Conservation (phyloP, 1,284 basidiomycete species). For the Testicularia cyperi region DNA sequence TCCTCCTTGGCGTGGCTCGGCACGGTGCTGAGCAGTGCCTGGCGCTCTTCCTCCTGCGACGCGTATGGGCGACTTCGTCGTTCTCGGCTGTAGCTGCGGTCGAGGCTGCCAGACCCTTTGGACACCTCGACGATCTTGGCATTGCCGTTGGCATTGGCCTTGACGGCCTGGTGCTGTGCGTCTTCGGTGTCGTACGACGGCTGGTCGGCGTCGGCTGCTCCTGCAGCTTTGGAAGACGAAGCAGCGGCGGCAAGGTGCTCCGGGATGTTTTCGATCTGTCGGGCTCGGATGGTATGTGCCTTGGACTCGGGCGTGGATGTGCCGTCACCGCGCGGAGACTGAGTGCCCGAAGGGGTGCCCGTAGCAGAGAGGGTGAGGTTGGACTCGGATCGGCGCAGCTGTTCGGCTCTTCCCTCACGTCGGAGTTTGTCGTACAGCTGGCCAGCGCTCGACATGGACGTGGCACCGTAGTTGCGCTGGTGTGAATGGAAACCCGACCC, state of each 20-base stretch:
- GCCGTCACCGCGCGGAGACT: constrained; percentile 9
- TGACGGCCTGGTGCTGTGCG: too few relatives aligned
- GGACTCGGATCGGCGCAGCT: constrained; percentile 33
- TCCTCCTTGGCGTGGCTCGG: constrained; percentile 51
- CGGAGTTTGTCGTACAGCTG: constrained; percentile 40
- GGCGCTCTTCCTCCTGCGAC: constrained; percentile 46
- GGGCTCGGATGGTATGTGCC: constrained; percentile 22
- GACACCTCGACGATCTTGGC: neutral
- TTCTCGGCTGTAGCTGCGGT: constrained; percentile 17
- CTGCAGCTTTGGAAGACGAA: neutral
- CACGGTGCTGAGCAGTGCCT: constrained; percentile 50
- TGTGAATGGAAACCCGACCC: neutral
- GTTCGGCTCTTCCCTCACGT: constrained; percentile 27
- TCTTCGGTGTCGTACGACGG: constrained; percentile 2
- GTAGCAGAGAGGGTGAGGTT: constrained; percentile 23
- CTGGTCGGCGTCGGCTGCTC: constrained; percentile 5
- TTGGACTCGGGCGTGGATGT: constrained; percentile 10
- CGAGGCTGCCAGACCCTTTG: constrained; percentile 6
- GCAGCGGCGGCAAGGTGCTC: constrained; percentile 3
- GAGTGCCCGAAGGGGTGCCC: constrained; percentile 11
- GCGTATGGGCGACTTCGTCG: constrained; percentile 16
- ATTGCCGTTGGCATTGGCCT: too few relatives aligned
- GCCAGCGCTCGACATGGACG: constrained; percentile 15
- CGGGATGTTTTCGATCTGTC: constrained; percentile 22
- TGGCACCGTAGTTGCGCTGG: constrained; percentile 22